Conservation (phyloP, 345 rosid genomes). For the Salix purpurea region DNA sequence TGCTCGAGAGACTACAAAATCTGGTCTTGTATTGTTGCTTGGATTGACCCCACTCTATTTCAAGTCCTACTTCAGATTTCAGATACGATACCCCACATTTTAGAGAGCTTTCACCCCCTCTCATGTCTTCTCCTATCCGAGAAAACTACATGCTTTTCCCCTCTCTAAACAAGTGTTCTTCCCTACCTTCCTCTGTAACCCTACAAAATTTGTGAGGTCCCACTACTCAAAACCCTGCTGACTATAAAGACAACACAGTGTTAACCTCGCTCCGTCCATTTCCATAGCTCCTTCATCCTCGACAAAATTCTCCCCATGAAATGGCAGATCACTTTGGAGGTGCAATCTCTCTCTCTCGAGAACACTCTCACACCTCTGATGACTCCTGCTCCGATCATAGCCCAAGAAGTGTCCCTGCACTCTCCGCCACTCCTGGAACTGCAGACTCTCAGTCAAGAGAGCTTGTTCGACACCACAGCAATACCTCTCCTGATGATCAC, state of each 20-base stretch:
- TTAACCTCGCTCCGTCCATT: not conserved
- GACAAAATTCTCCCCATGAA: not conserved
- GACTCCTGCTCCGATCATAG: conserved; percentile 34
- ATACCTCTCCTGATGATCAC: conserved; percentile 1
- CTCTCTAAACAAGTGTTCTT: not conserved
- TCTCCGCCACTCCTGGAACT: conserved; percentile 1
- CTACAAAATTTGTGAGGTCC: not conserved
- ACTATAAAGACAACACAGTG: not conserved
- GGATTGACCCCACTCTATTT: not conserved
- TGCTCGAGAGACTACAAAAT: too few relatives aligned
- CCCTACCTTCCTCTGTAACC: not conserved
- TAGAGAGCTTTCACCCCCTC: not conserved
- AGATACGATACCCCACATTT: not conserved
- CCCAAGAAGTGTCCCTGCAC: conserved; percentile 13
- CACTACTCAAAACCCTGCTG: not conserved
- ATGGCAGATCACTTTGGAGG: conserved; percentile 35
- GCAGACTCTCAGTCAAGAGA: not conserved
- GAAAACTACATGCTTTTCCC: too few relatives aligned
- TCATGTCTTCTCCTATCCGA: not conserved
- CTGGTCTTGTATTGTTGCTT: too few relatives aligned
- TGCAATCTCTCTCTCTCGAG: conserved; percentile 35
- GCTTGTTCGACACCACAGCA: not conserved
- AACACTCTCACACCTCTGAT: conserved; percentile 20
- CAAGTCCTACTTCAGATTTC: not conserved
- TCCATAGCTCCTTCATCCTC: not conserved